Conservation (phyloP, 2,329 filamentous ascomycete genomes). For the Aspergillus fumigatus region DNA sequence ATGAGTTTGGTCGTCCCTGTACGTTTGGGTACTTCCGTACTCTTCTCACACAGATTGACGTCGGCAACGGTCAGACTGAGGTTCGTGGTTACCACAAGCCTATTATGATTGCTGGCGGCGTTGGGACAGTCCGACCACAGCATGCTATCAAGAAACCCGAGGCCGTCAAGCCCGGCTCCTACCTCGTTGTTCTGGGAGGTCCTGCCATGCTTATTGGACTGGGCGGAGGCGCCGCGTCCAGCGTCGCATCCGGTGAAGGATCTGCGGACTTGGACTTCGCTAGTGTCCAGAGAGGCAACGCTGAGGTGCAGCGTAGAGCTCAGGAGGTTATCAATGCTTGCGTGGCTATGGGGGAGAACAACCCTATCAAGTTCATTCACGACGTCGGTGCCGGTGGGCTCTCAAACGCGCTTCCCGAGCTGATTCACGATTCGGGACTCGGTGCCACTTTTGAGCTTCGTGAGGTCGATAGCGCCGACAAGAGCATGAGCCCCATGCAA, state of each 20-base stretch:
- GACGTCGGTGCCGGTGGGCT: slow-evolving; percentile 93
- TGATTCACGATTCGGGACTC: slow-evolving; percentile 86
- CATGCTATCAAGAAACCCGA: slow-evolving; percentile 81
- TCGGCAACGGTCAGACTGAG: slow-evolving; percentile 61
- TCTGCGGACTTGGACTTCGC: slow-evolving; percentile 93
- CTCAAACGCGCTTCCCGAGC: slow-evolving; percentile 77
- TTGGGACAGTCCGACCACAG: slow-evolving; percentile 85
- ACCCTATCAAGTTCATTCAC: slow-evolving; percentile 94
- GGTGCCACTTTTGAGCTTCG: slow-evolving; percentile 93
- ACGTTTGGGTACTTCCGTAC: slow-evolving; percentile 90
- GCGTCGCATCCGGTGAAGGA: slow-evolving; percentile 79
- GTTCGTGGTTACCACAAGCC: slow-evolving; percentile 94
- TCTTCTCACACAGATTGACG: slow-evolving; percentile 64
- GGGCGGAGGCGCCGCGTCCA: slow-evolving; percentile 91
- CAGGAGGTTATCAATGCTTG: slow-evolving; percentile 99
- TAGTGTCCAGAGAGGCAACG: slow-evolving; percentile 94
- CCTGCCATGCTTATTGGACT: slow-evolving; percentile 97
- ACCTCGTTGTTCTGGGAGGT: slow-evolving; percentile 87
- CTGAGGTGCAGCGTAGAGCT: slow-evolving; percentile 89
- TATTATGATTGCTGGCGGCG: slow-evolving; percentile 95
- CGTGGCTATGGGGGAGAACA: slow-evolving; percentile 73
- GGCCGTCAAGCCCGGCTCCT: slow-evolving; percentile 79
- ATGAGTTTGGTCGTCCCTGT: slow-evolving; percentile 90
- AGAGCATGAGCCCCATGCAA: slow-evolving; percentile 88
- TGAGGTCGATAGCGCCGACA: slow-evolving; percentile 85